Percentiles rank a stretch among this genome's conserved stretches.
phyloP scores from a whole-genome alignment of 1,139 yeast species.

The Saccharomycopsis phalli region DNA sequence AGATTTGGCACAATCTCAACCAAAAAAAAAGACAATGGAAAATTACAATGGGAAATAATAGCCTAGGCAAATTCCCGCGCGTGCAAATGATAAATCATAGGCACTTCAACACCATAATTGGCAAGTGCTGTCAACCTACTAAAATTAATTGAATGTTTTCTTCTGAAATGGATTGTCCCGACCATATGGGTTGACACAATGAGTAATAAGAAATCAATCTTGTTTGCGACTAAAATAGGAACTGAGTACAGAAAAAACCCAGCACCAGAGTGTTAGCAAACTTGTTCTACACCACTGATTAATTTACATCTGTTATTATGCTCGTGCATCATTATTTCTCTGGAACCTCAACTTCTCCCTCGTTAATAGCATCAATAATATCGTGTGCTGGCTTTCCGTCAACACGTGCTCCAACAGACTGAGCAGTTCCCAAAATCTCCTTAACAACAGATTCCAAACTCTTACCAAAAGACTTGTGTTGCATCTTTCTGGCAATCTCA shows the following conservation, averaged over 20 bases:
- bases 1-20: too few relatives aligned
- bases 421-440: slow-evolving; percentile 99
- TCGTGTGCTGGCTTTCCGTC: slow-evolving; percentile 99
- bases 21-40: too few relatives aligned
- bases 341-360: slow-evolving; percentile 85
- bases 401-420: slow-evolving; percentile 98
- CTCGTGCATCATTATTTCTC: slow-evolving; percentile 28
- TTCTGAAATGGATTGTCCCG: slow-evolving; percentile 19
- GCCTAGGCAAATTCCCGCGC: too few relatives aligned
- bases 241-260: slow-evolving; percentile 51
- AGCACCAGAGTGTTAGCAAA: slow-evolving; percentile 98
- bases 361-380: slow-evolving; percentile 94
- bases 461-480: slow-evolving; percentile 97
- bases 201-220: slow-evolving; percentile 39
- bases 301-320: background rate
- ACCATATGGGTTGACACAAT: slow-evolving; percentile 9
- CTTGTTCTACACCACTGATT: slow-evolving; percentile 25
- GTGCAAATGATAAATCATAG: too few relatives aligned
- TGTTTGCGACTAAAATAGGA: slow-evolving; percentile 97
- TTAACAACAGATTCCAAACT: slow-evolving; percentile 92
- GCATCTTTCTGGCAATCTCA: slow-evolving; percentile 97
- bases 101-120: too few relatives aligned
- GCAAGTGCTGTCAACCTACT: too few relatives aligned
- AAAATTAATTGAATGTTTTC: slow-evolving; percentile 8
- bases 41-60: too few relatives aligned